Evolutionary conservation across 2,329 filamentous ascomycete genomes (phyloP).

Genomic region (Epichloe bromicola): DNA sequence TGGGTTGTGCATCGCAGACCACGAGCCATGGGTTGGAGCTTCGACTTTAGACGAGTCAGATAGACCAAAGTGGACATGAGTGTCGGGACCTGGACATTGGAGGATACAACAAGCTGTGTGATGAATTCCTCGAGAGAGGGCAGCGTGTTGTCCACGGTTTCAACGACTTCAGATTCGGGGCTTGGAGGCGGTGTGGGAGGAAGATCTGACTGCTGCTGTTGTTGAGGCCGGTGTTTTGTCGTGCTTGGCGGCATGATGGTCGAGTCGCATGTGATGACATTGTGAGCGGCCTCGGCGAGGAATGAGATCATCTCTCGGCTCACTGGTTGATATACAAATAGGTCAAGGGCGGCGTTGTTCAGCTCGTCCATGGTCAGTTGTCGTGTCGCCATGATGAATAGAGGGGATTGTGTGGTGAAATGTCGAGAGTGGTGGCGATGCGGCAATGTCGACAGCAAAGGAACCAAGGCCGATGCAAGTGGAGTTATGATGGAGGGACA

Average conservation of each 20-base stretch:
- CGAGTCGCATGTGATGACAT: conserved; percentile 70
- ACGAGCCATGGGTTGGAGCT: conserved; percentile 86
- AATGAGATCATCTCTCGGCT: conserved; percentile 65
- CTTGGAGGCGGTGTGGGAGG: conserved; percentile 41
- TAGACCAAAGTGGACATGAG: conserved; percentile 96
- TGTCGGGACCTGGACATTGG: conserved; percentile 93
- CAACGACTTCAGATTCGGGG: conserved; percentile 33
- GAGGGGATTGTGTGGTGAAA: not conserved
- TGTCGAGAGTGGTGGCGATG: not conserved
- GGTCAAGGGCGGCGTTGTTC: conserved; percentile 64
- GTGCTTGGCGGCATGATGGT: conserved; percentile 37
- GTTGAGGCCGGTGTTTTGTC: conserved; percentile 9
- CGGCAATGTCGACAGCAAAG: conserved; percentile 4
- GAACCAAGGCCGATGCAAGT: conserved; percentile 3
- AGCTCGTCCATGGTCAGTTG: conserved; percentile 39
- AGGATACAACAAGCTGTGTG: conserved; percentile 75
- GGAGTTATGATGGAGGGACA: conserved; percentile 1
- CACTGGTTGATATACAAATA: conserved; percentile 69
- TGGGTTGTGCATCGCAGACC: conserved; percentile 94
- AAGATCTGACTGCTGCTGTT: conserved; percentile 12
- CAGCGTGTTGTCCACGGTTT: conserved; percentile 40
- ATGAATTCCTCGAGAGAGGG: conserved; percentile 87
- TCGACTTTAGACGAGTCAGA: conserved; percentile 68
- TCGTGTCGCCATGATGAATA: conserved; percentile 32
- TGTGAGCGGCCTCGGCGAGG: conserved; percentile 58